Conservation (phyloP, 23 red algal genomes). For the Chondrus crispus region DNA sequence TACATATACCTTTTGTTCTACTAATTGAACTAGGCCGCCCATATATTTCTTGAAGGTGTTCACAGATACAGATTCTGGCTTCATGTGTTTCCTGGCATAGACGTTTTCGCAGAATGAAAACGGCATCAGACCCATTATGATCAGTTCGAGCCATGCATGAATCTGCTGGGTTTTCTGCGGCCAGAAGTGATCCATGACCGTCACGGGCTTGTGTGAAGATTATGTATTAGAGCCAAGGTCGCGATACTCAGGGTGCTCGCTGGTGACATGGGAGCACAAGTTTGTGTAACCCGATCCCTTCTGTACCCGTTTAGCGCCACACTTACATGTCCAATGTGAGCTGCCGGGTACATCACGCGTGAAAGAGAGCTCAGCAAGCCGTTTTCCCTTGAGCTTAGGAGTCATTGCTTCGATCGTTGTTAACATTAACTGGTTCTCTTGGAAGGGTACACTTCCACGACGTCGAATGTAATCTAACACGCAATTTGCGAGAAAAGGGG, state of each 20-base stretch:
- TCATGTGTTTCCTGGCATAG: not conserved
- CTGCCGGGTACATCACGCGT: not conserved
- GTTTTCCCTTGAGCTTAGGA: not conserved
- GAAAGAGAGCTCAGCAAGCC: not conserved
- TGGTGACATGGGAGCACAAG: not conserved
- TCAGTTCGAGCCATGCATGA: not conserved
- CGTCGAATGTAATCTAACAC: no score
- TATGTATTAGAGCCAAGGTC: not conserved
- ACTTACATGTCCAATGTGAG: not conserved
- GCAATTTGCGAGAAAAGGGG: no score
- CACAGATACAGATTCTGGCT: not conserved
- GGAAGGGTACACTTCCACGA: no score
- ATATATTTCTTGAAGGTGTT: not conserved
- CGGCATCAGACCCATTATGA: not conserved
- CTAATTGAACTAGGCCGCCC: not conserved
- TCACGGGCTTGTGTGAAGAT: no score
- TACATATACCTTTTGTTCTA: not conserved
- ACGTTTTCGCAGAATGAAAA: not conserved
- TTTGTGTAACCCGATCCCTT: constrained; percentile 26
- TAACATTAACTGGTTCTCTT: no score
- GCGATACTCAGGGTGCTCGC: not conserved
- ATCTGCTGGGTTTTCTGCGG: not conserved
- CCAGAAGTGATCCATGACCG: not conserved
- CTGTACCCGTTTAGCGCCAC: not conserved
- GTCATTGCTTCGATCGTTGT: not conserved